A percentile compares a stretch with the other conserved stretches of the same genome.
Evolutionary conservation across 192 early-diverging fungal species (phyloP).

Genomic region (Fimicolochytrium jonesii): DNA sequence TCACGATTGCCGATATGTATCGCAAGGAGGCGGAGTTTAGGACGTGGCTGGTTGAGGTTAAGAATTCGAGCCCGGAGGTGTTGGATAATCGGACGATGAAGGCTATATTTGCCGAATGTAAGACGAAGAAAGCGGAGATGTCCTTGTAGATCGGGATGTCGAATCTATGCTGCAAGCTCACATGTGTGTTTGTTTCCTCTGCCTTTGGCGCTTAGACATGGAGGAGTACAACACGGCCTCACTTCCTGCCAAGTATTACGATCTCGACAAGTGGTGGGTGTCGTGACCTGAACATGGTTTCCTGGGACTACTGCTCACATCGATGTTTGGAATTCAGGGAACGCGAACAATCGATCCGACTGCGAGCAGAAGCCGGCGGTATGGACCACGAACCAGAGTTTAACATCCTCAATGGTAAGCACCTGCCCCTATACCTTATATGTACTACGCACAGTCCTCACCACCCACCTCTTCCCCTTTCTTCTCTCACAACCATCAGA

Average conservation of each 20-base stretch:
- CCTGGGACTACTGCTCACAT: slow-evolving; percentile 10
- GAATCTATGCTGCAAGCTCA: too few species aligned
- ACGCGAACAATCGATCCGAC: slow-evolving; percentile 3
- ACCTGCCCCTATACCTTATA: too few species aligned
- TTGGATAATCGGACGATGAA: slow-evolving; percentile 27
- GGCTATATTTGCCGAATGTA: slow-evolving; percentile 38
- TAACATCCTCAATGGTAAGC: slow-evolving; percentile 24
- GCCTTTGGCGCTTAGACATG: slow-evolving; percentile 21
- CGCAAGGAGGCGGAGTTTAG: slow-evolving; percentile 45
- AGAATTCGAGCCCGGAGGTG: slow-evolving; percentile 35
- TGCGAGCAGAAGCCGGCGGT: slow-evolving; percentile 9
- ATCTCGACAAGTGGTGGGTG: slow-evolving; percentile 30
- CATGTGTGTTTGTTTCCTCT: too few species aligned
- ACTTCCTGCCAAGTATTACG: slow-evolving; percentile 38
- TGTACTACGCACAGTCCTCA: too few species aligned
- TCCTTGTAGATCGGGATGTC: too few species aligned
- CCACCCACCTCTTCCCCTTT: background rate
- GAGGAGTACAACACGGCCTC: slow-evolving; percentile 47
- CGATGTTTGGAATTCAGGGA: slow-evolving; percentile 22
- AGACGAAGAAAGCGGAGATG: too few species aligned
- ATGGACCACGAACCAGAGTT: slow-evolving; percentile 2
- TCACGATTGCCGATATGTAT: slow-evolving; percentile 31
- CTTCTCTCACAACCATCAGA: background rate
- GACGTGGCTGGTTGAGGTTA: slow-evolving; percentile 47
- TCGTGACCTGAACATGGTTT: too few species aligned